Evolutionary conservation across 345 rosid genomes (phyloP).

Genomic region (Excoecaria agallocha): DNA sequence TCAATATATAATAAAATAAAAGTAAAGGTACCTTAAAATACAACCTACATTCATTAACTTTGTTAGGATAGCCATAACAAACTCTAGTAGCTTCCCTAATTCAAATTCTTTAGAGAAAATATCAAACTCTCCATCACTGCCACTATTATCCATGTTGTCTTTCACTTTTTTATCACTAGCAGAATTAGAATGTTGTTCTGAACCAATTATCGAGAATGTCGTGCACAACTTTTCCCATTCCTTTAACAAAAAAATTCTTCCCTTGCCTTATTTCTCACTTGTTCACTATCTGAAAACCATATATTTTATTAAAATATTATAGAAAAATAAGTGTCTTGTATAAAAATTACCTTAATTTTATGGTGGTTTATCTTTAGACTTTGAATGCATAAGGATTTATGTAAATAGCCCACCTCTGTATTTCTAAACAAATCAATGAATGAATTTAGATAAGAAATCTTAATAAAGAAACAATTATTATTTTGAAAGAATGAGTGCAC

Average conservation of each 20-base stretch:
- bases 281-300: background rate
- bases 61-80: slow-evolving; percentile 26
- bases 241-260: slow-evolving; percentile 26
- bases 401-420: slow-evolving; percentile 45
- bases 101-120: slow-evolving; percentile 15
- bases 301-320: background rate
- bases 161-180: background rate
- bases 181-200: slow-evolving; percentile 3
- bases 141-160: background rate
- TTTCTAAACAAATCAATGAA: background rate
- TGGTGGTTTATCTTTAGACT: slow-evolving; percentile 37
- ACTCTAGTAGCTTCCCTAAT: slow-evolving; percentile 15
- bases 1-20: background rate
- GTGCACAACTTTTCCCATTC: slow-evolving; percentile 27
- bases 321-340: background rate
- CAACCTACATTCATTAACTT: slow-evolving; percentile 9
- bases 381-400: slow-evolving; percentile 36
- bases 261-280: slow-evolving; percentile 29
- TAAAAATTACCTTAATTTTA: slow-evolving; percentile 31
- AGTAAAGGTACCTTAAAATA: slow-evolving; percentile 22
- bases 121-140: background rate
- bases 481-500: background rate
- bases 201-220: background rate
- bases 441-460: background rate
- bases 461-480: too few relatives aligned